phyloP scores from a whole-genome alignment of 2,329 filamentous ascomycete species.

The Thyridium curvatum region DNA sequence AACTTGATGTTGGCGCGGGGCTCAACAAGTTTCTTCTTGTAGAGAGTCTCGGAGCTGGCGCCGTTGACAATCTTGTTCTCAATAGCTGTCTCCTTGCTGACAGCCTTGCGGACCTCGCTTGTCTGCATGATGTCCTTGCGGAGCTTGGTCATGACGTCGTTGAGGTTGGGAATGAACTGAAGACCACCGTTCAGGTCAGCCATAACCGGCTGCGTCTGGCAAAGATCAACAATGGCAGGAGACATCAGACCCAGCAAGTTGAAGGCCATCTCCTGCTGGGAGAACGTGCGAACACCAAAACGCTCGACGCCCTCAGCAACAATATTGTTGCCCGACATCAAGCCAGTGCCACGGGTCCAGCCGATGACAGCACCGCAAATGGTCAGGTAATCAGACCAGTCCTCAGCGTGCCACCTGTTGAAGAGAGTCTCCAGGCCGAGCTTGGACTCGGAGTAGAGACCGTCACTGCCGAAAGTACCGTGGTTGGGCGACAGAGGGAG shows the following conservation, averaged over 20 bases:
- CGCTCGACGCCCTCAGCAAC: constrained; percentile 63
- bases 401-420: constrained; percentile 97
- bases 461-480: constrained; percentile 95
- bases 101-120: constrained; percentile 85
- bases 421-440: constrained; percentile 94
- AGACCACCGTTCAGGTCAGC: constrained; percentile 96
- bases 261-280: constrained; percentile 99
- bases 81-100: constrained; percentile 90
- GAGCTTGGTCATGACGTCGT: constrained; percentile 87
- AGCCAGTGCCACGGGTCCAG: constrained; percentile 95
- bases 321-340: constrained; percentile 43
- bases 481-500: constrained; percentile 96
- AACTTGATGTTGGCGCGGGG: constrained; percentile 98
- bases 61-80: constrained; percentile 98
- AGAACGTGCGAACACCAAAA: constrained; percentile 96
- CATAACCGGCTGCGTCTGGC: constrained; percentile 91
- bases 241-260: constrained; percentile 96
- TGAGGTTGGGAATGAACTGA: constrained; percentile 94
- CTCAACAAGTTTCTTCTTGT: constrained; percentile 90
- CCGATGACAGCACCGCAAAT: constrained; percentile 98
- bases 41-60: constrained; percentile 82
- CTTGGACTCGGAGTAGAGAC: constrained; percentile 97
- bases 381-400: constrained; percentile 94
- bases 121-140: constrained; percentile 94
- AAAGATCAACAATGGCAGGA: constrained; percentile 86